These are phyloP conservation scores for Psidium guajava DNA, from an alignment of 345 rosid species.

Conservation along the genomic window DNA sequence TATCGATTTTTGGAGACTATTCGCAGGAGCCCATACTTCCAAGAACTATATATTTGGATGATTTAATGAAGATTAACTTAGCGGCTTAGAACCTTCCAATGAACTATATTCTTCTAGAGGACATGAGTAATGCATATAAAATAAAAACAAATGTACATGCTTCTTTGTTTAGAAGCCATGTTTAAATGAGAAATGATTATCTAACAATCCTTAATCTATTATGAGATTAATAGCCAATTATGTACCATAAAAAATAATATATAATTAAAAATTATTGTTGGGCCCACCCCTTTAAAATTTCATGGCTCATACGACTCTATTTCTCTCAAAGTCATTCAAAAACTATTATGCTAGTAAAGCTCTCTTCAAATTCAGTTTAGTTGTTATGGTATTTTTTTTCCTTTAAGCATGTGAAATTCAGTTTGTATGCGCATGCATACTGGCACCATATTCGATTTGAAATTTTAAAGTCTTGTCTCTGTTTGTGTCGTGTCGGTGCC, in stretches of 20 bases:
- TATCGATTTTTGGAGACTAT: not conserved
- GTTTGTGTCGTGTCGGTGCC: not conserved
- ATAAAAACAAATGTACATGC: not conserved
- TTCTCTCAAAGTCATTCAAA: too few relatives aligned
- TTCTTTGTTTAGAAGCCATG: not conserved
- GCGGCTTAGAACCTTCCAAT: not conserved
- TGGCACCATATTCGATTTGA: not conserved
- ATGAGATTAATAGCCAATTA: too few relatives aligned
- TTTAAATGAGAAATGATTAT: not conserved
- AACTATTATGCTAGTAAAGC: not conserved
- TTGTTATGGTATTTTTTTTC: not conserved
- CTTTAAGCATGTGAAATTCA: not conserved
- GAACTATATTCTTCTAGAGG: not conserved
- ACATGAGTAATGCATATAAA: not conserved
- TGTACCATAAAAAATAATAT: too few relatives aligned
- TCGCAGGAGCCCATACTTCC: not conserved
- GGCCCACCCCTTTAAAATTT: too few relatives aligned
- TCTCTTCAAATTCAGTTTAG: not conserved
- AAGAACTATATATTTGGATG: not conserved
- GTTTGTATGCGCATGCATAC: not conserved
- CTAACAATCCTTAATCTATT: too few relatives aligned
- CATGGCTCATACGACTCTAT: too few relatives aligned
- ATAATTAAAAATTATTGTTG: too few relatives aligned
- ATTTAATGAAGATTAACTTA: not conserved
- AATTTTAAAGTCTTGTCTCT: not conserved